Evolutionary conservation across 495 filamentous ascomycete species (phyloP).

Genomic region (Aspergillus heteromorphus): DNA sequence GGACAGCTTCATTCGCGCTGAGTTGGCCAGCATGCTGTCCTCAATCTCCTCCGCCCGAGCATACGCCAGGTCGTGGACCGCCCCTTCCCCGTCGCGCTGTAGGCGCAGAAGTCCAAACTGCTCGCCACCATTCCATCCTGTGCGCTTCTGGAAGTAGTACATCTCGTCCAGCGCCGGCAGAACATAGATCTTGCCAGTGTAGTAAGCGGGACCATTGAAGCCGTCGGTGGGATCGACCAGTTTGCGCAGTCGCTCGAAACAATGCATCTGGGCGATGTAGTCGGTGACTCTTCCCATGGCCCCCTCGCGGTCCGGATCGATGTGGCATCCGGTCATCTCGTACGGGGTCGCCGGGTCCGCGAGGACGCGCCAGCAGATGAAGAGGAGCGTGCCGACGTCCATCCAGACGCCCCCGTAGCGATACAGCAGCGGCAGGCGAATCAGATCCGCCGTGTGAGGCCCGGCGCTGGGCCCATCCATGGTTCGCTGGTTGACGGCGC

Average conservation of each 20-base stretch:
- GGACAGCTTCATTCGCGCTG: not conserved
- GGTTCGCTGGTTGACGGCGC: conserved; percentile 8
- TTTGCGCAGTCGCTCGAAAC: not conserved
- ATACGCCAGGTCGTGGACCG: not conserved
- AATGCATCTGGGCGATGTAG: not conserved
- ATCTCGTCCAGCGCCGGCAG: not conserved
- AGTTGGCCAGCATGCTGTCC: not conserved
- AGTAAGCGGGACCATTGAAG: not conserved
- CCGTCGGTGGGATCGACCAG: not conserved
- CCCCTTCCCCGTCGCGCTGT: not conserved
- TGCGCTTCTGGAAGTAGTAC: not conserved
- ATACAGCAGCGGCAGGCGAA: conserved; percentile 16
- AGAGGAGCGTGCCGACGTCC: conserved; percentile 20
- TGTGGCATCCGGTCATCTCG: not conserved
- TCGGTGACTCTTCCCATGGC: conserved; percentile 1
- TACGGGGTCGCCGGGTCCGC: conserved; percentile 14
- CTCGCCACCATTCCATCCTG: not conserved
- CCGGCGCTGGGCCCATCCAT: conserved; percentile 17
- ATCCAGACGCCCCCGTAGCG: conserved; percentile 21
- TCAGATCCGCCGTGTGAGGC: conserved; percentile 21
- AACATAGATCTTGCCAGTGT: not conserved
- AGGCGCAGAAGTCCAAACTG: not conserved
- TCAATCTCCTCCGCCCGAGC: not conserved
- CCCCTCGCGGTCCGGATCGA: not conserved
- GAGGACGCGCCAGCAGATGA: conserved; percentile 19